Base-by-base conservation (phyloP, 2,329 filamentous ascomycete genomes). In the Epichloe sibirici region DNA sequence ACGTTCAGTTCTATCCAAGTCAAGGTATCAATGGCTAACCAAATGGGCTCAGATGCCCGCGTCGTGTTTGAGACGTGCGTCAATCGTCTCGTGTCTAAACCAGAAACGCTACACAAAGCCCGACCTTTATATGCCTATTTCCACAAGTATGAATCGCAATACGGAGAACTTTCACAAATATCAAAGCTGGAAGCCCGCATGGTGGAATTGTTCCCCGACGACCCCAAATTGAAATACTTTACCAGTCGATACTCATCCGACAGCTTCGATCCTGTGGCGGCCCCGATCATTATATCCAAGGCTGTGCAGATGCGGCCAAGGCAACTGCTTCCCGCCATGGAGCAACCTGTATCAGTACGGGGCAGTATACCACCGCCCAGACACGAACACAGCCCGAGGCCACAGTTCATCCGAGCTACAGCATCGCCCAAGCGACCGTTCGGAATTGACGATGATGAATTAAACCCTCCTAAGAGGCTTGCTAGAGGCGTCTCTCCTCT, bases 11-110 rank as follows among this genome's bases (percentile, higher is more conserved):
- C 31, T 1, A 35, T 44, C 25, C 21, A 28, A 15, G 21, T 15
- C 25, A n/a, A 21, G 3, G 15, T 7, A 6, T 43, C 44, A 23
- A 45, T 12, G 46, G 45, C 61, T 66, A 46, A 64, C 54, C 13
- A 13, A 51, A 51, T 43, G 5, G 17, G 7, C 21, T 37, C 59
- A 90, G 90, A 98, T 76, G 93, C 93, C 37, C 82, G 93, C 58
- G 90, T 93, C 9, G 90, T 96, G 2, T 98, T 98, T 62, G 93
- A 97, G 66, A 96, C 90, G 15, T 90, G 90, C 15, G 88, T 96
- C 55, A 88, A 86, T 63, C 85, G 85, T 56, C 78, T 97, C 44
- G 80, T 86, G 7, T 78, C 85, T 25, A 93, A 90, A 59, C 81
- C 87, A 0, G 87, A 90, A 59, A 81, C 81, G 11, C 71, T 85